Evolutionary conservation across 306 rosid species (phyloP).

Genomic region (Nissolia schottii): DNA sequence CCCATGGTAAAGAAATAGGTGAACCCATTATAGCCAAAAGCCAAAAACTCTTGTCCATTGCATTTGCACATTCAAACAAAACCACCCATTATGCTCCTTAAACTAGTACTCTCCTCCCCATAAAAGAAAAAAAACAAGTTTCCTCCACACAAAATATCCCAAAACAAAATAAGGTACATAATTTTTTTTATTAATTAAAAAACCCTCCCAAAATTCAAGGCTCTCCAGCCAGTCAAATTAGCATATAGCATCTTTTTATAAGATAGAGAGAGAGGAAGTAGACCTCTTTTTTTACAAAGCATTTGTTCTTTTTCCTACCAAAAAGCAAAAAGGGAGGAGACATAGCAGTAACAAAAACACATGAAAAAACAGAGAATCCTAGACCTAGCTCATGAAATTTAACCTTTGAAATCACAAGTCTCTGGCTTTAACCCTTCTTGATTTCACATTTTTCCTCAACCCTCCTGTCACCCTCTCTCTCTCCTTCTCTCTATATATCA

Average conservation of each 20-base stretch:
- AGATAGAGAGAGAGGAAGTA: slow-evolving; percentile 15
- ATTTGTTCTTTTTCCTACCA: slow-evolving; percentile 18
- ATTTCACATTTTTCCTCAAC: neutral
- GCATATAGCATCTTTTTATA: slow-evolving; percentile 6
- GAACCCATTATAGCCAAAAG: slow-evolving; percentile 24
- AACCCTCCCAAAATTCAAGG: slow-evolving; percentile 32
- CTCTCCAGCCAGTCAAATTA: slow-evolving; percentile 36
- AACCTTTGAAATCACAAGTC: slow-evolving; percentile 5
- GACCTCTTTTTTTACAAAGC: slow-evolving; percentile 23
- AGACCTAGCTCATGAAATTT: slow-evolving; percentile 7
- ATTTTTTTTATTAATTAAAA: neutral
- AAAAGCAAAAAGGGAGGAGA: neutral
- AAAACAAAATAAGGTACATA: slow-evolving; percentile 18
- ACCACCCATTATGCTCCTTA: slow-evolving; percentile 30
- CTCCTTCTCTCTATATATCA: neutral
- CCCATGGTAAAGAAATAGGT: slow-evolving; percentile 9
- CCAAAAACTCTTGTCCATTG: slow-evolving; percentile 34
- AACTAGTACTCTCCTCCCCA: slow-evolving; percentile 29
- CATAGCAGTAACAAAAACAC: neutral
- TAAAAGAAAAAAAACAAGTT: slow-evolving; percentile 23
- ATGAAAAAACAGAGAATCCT: slow-evolving; percentile 16
- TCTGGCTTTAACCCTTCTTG: neutral
- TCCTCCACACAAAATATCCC: slow-evolving; percentile 30
- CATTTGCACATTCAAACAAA: slow-evolving; percentile 32
- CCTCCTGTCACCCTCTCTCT: neutral